Conservation (phyloP, 345 rosid species). For the Pelargonium nanum region DNA sequence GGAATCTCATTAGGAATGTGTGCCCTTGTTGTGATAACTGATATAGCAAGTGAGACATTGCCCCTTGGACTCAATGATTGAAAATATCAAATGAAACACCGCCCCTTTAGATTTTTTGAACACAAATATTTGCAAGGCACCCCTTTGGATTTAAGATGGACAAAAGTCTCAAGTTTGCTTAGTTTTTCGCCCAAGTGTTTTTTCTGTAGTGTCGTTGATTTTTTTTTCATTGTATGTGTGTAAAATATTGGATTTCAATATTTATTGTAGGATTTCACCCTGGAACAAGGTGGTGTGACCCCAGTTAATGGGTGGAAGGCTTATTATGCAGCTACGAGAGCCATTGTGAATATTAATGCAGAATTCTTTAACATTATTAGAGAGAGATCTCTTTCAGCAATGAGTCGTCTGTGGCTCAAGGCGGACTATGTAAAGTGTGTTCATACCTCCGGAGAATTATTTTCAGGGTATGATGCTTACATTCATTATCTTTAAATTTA, state of each 20-base stretch:
- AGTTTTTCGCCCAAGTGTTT: background rate
- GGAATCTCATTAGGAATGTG: background rate
- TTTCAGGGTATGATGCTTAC: conserved; percentile 61
- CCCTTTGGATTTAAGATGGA: background rate
- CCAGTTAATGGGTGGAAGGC: conserved; percentile 96
- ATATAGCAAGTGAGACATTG: background rate
- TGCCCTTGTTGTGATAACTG: background rate
- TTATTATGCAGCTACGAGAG: conserved; percentile 93
- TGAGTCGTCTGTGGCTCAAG: conserved; percentile 78
- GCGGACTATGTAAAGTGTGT: conserved; percentile 90
- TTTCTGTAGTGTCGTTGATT: background rate
- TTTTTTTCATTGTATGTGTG: background rate
- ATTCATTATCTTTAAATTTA: conserved; percentile 1
- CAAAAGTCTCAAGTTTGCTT: background rate
- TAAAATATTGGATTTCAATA: background rate
- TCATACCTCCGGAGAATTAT: conserved; percentile 72
- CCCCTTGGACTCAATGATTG: background rate
- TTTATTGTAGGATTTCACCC: conserved; percentile 62
- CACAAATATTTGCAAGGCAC: background rate
- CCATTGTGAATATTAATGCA: conserved; percentile 65
- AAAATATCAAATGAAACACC: background rate
- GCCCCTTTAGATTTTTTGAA: background rate
- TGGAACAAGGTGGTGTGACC: conserved; percentile 71
- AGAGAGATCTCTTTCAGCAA: conserved; percentile 60
- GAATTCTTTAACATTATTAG: conserved; percentile 76